These are phyloP conservation scores for Pythium grandisporangium DNA, from an alignment of 352 stramenopile genomes.

Conservation along the genomic window DNA sequence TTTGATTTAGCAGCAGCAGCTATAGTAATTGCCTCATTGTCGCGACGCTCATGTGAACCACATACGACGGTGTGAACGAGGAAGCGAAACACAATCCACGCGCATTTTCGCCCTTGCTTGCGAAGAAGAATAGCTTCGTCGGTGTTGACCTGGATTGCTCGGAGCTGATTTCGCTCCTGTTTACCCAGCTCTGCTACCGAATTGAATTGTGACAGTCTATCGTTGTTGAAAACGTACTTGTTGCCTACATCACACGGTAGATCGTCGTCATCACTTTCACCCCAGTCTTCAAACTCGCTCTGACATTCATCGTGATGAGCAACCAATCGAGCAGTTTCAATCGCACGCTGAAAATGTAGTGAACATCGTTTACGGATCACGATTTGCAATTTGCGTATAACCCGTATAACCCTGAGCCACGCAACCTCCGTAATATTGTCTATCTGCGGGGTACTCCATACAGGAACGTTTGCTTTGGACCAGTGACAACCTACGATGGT, in stretches of 20 bases:
- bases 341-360: too few species aligned
- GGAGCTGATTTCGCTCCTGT: conserved; percentile 16
- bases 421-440: conserved; percentile 15
- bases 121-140: conserved; percentile 59
- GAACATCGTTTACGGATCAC: background rate
- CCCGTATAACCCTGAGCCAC: conserved; percentile 21
- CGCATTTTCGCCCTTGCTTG: conserved; percentile 61
- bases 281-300: too few species aligned
- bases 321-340: too few species aligned
- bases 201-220: too few species aligned
- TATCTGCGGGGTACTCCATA: conserved; percentile 32
- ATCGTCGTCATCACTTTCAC: conserved; percentile 29
- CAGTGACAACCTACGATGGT: conserved; percentile 64
- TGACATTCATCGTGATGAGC: too few species aligned
- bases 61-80: conserved; percentile 62
- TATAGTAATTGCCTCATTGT: conserved; percentile 60
- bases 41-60: conserved; percentile 53
- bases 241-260: conserved; percentile 13
- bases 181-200: too few species aligned
- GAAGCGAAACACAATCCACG: conserved; percentile 80
- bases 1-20: conserved; percentile 65
- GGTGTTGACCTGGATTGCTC: conserved; percentile 38
- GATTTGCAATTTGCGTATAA: conserved; percentile 19
- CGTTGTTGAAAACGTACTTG: too few species aligned
- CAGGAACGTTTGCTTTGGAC: conserved; percentile 41